A percentile compares a stretch with the other conserved stretches of the same genome.
Conservation (phyloP, 1,284 basidiomycete genomes). For the Ganoderma lingzhi region DNA sequence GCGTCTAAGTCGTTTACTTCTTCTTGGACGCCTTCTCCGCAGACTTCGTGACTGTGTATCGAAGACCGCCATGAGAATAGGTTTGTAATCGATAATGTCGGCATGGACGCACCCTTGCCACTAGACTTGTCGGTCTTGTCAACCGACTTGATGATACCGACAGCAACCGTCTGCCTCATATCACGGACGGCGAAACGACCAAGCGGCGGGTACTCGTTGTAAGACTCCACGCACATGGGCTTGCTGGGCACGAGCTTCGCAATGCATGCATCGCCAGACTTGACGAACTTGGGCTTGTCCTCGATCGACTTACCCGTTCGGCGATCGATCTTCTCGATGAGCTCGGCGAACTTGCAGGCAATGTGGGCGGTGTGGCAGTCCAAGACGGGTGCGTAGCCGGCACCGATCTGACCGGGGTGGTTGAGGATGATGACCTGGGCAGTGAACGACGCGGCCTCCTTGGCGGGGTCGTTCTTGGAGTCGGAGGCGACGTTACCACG, state of each 20-base stretch:
- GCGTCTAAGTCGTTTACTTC: slow-evolving; percentile 82
- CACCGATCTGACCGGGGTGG: slow-evolving; percentile 99
- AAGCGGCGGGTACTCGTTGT: slow-evolving; percentile 98
- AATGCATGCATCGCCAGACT: slow-evolving; percentile 96
- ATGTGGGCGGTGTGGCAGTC: slow-evolving; percentile 99
- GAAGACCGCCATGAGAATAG: slow-evolving; percentile 14
- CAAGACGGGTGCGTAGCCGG: slow-evolving; percentile 97
- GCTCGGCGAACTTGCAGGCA: slow-evolving; percentile 99
- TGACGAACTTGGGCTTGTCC: slow-evolving; percentile 93
- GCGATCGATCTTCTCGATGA: slow-evolving; percentile 99
- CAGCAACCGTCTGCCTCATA: slow-evolving; percentile 98
- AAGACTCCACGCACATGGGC: slow-evolving; percentile 98
- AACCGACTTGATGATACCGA: slow-evolving; percentile 97
- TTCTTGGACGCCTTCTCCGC: slow-evolving; percentile 97
- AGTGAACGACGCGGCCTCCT: slow-evolving; percentile 99
- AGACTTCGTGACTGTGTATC: slow-evolving; percentile 83
- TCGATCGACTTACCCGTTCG: slow-evolving; percentile 96
- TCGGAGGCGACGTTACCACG: slow-evolving; percentile 99
- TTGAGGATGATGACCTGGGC: slow-evolving; percentile 99
- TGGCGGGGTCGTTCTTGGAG: slow-evolving; percentile 99
- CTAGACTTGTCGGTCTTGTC: slow-evolving; percentile 90
- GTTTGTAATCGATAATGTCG: slow-evolving; percentile 24
- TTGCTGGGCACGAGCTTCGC: slow-evolving; percentile 97
- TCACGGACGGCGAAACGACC: slow-evolving; percentile 99
- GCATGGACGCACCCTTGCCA: slow-evolving; percentile 77